Evolutionary conservation across 2,329 filamentous ascomycete species (phyloP), one percentile per base, ranked within the genome.

Genomic region (Aspergillus unguis): DNA sequence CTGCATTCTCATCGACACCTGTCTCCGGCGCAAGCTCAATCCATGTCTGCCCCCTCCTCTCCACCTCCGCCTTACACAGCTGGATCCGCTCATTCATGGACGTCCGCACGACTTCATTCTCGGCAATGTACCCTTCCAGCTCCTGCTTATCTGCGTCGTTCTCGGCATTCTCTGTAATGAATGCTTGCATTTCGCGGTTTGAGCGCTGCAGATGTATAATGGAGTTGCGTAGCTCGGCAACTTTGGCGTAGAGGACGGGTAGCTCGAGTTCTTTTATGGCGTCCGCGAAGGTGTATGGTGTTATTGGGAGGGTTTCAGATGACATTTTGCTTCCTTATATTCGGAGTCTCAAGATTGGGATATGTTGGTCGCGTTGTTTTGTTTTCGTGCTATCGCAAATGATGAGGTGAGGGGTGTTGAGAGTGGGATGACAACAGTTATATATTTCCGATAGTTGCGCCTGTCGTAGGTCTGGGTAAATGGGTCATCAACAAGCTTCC

Each of bases 161-260:
- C 35, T 83, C 80, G 42, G 65, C 67, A 47, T 64, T 64, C 36
- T 85, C 69, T 29, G 63, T 53, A 26, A 76, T 63, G 60, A 78
- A 85, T 5, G 76, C 72, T 44, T 77, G 71, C 46, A 85, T 75
- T 61, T 85, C 78, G 37, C 68, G 66, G 65, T 86, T 86, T 9
- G 80, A 83, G 44, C 73, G 73, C 41, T 76, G 70, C 28, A 86
- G 78, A 60, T 86, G 83, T 2, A 72, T 65, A 61, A 85, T 80
- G 53, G 76, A 80, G 71, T 85, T 86, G 40, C 72, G 73, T 7
- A 86, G 74, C 62, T 86, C 84, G 52, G 78, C 75, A 52, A 79
- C 79, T 74, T 85, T 86, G 64, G 76, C 72, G 71, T 85, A 82
- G 28, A 86, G 71, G 23, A 79, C 75, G 54, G 80, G 77, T 58